Percentiles rank a stretch among this genome's conserved stretches.
Conservation (phyloP, 1,284 basidiomycete genomes). For the Exobasidium cylindrosporum region DNA sequence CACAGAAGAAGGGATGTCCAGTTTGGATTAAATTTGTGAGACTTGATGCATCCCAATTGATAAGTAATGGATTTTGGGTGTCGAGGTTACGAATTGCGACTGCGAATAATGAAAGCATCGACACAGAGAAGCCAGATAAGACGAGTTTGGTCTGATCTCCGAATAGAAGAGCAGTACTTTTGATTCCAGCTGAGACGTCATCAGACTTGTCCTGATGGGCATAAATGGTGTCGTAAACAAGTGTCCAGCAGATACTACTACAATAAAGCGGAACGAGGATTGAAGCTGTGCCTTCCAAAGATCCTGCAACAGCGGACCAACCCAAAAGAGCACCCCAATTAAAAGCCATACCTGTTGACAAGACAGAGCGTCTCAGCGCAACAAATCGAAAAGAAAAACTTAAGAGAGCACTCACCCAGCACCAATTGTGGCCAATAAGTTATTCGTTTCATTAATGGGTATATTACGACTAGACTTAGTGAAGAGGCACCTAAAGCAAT, state of each 20-base stretch:
- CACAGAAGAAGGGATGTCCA: conserved; percentile 71
- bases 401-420: conserved; percentile 61
- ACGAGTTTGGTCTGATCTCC: conserved; percentile 69
- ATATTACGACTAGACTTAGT: conserved; percentile 78
- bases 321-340: conserved; percentile 97
- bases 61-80: neutral
- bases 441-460: conserved; percentile 95
- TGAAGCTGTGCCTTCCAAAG: conserved; percentile 67
- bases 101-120: conserved; percentile 57
- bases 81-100: neutral
- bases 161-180: conserved; percentile 90
- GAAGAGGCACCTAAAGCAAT: conserved; percentile 88
- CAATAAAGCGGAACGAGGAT: conserved; percentile 77
- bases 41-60: neutral
- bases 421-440: conserved; percentile 92
- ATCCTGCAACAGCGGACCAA: conserved; percentile 86
- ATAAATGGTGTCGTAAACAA: conserved; percentile 97
- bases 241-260: conserved; percentile 85
- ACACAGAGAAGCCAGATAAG: conserved; percentile 70
- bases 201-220: conserved; percentile 97
- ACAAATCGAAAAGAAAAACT: neutral
- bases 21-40: conserved; percentile 63
- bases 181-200: conserved; percentile 83
- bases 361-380: neutral
- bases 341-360: conserved; percentile 74